Evolutionary conservation across 371 early-diverging fungal genomes (phyloP).

Genomic region (Choanephora cucurbitarum): DNA sequence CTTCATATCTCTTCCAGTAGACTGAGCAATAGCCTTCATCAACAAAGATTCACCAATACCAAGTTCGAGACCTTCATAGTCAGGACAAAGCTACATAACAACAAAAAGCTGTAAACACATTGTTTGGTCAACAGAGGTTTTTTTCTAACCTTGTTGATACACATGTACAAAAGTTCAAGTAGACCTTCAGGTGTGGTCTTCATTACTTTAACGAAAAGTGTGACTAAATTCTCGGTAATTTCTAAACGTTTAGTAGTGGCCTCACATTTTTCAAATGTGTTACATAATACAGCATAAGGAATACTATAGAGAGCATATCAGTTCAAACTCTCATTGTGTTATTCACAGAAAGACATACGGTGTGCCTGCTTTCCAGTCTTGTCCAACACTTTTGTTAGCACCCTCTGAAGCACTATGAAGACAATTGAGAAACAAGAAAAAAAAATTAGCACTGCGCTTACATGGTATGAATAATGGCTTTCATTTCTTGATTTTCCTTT

Average conservation of each 20-base stretch:
- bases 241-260: conserved; percentile 70
- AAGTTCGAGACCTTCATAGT: conserved; percentile 95
- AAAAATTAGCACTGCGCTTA: conserved; percentile 6
- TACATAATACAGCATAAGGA: conserved; percentile 84
- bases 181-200: conserved; percentile 68
- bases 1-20: conserved; percentile 78
- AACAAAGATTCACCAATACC: conserved; percentile 95
- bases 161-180: conserved; percentile 83
- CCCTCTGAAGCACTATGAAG: conserved; percentile 13
- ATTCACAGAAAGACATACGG: conserved; percentile 15
- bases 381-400: background rate
- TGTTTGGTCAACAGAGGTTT: background rate
- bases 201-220: conserved; percentile 79
- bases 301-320: conserved; percentile 46
- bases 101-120: background rate
- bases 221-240: conserved; percentile 79
- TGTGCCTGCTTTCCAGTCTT: conserved; percentile 11
- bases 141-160: conserved; percentile 79
- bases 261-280: conserved; percentile 86
- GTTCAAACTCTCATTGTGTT: background rate
- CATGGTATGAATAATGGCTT: conserved; percentile 18
- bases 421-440: background rate
- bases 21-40: conserved; percentile 91
- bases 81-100: conserved; percentile 78
- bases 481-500: conserved; percentile 18